phyloP scores from a whole-genome alignment of 1,284 basidiomycete genomes.

The Ceratobasidium papillatum region DNA sequence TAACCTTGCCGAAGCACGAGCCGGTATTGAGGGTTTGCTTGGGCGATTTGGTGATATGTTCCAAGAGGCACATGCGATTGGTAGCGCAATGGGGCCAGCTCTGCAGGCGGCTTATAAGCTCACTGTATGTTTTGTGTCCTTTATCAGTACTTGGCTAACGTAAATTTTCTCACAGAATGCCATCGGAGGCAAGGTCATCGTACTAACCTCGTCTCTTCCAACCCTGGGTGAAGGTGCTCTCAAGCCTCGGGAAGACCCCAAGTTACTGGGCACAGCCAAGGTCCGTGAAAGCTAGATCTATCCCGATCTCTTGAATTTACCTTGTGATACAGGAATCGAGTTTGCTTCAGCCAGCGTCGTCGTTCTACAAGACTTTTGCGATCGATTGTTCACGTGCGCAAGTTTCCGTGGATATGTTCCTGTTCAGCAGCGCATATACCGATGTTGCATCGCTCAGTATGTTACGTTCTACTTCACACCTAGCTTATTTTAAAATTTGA shows the following conservation, averaged over 20 bases:
- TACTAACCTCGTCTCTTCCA: constrained; percentile 86
- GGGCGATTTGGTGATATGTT: constrained; percentile 94
- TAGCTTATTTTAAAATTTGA: background rate
- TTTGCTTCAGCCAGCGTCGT: constrained; percentile 85
- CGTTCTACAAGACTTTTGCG: constrained; percentile 99
- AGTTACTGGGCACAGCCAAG: constrained; percentile 94
- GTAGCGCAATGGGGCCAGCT: constrained; percentile 95
- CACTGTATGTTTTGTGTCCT: constrained; percentile 64
- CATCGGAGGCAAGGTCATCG: constrained; percentile 95
- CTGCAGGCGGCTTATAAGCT: constrained; percentile 96
- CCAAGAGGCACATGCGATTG: constrained; percentile 89
- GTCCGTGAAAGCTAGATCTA: constrained; percentile 65
- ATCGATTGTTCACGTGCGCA: constrained; percentile 98
- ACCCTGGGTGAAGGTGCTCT: constrained; percentile 90
- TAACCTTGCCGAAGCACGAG: constrained; percentile 87
- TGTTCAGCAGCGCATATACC: constrained; percentile 92
- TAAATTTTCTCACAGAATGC: constrained; percentile 61
- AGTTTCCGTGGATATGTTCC: constrained; percentile 99
- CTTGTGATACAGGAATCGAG: constrained; percentile 91
- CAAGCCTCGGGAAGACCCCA: constrained; percentile 96
- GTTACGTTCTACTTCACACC: constrained; percentile 53
- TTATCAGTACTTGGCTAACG: background rate
- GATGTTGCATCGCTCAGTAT: constrained; percentile 92
- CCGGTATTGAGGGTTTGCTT: constrained; percentile 84
- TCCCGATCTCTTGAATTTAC: constrained; percentile 98